Evolutionary conservation across 2,329 filamentous ascomycete species (phyloP), one percentile per base, ranked within the genome.

Genomic region (Exophiala oligosperma): DNA sequence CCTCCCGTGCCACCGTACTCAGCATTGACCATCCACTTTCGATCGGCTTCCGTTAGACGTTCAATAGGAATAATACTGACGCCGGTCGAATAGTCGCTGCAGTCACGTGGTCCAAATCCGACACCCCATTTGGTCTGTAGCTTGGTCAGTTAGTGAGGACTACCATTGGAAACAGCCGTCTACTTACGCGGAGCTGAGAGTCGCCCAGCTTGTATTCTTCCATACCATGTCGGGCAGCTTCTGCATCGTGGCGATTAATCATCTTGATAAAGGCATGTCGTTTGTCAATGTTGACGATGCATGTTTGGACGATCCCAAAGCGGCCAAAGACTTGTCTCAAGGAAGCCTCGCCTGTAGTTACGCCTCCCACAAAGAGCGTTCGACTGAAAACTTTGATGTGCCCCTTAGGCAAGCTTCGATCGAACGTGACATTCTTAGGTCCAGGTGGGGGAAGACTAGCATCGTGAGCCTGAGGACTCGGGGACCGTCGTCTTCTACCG

Each of bases 211-310:
- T 85, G 61, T 86, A 84, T 52, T 86, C 86, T 72, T 97, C 92
- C 86, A 97, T 96, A 52, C 87, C 90, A 38, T 89, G 84, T 72
- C 95, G 95, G 51, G 94, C 94, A 62, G 74, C 79, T 59, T 96
- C 83, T 12, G 94, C 93, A 73, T 96, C 91, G 62, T 85, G 82
- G 38, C 95, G 91, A 63, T 85, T 94, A 66, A 94, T 84, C 94
- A 99, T 99, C 77, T 99, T 99, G 69, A 99, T 93, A 72, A 99
- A 99, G 4, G 94, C 94, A 74, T 99, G 94, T 17, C 94, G 90
- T 77, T 97, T 99, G 70, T 99, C 94, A 69, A 91, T 89, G 77
- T 99, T 97, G 66, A 97, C 92, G 65, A 99, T 99, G 75, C 93
- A 97, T 1, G 93, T 97, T 74, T 99, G 94, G 3, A 99, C 94